Conservation (phyloP, 2,329 filamentous ascomycete species). For the Phaeosphaeriaceae sp. region DNA sequence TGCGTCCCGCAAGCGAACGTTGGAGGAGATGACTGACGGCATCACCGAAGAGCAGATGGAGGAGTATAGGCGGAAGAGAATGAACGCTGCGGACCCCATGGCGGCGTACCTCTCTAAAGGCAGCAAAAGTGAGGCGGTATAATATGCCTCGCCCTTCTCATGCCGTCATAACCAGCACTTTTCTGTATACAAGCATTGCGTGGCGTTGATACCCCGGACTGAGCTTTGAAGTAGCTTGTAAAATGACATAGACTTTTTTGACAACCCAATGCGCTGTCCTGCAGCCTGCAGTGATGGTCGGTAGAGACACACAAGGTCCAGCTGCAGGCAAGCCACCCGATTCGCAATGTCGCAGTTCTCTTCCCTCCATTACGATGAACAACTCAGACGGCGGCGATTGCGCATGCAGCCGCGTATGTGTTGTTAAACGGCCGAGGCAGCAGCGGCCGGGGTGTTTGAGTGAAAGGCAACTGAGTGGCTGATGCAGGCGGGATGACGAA, state of each 20-base stretch:
- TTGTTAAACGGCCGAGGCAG: slow-evolving; percentile 31
- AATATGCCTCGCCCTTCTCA: slow-evolving; percentile 11
- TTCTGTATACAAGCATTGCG: slow-evolving; percentile 40
- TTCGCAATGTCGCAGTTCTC: slow-evolving; percentile 21
- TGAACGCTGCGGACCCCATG: slow-evolving; percentile 84
- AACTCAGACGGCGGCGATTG: slow-evolving; percentile 34
- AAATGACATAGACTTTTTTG: slow-evolving; percentile 44
- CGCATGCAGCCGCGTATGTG: slow-evolving; percentile 46
- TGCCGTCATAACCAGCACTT: slow-evolving; percentile 17
- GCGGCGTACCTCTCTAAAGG: slow-evolving; percentile 70
- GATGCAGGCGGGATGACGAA: slow-evolving; percentile 32
- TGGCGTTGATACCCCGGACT: slow-evolving; percentile 37
- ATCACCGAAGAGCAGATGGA: slow-evolving; percentile 87
- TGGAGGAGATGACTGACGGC: slow-evolving; percentile 79
- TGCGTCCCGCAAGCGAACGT: slow-evolving; percentile 70
- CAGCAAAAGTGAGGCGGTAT: slow-evolving; percentile 72
- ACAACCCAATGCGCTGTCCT: slow-evolving; percentile 44
- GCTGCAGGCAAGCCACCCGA: slow-evolving; percentile 12
- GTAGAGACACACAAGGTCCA: slow-evolving; percentile 30
- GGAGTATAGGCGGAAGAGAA: slow-evolving; percentile 78
- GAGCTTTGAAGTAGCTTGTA: slow-evolving; percentile 30
- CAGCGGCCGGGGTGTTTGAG: slow-evolving; percentile 15
- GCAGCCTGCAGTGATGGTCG: slow-evolving; percentile 34
- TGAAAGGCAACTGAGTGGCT: slow-evolving; percentile 21
- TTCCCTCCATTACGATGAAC: slow-evolving; percentile 28